Conservation (phyloP, 495 filamentous ascomycete genomes). For the Patellaria atrata region DNA sequence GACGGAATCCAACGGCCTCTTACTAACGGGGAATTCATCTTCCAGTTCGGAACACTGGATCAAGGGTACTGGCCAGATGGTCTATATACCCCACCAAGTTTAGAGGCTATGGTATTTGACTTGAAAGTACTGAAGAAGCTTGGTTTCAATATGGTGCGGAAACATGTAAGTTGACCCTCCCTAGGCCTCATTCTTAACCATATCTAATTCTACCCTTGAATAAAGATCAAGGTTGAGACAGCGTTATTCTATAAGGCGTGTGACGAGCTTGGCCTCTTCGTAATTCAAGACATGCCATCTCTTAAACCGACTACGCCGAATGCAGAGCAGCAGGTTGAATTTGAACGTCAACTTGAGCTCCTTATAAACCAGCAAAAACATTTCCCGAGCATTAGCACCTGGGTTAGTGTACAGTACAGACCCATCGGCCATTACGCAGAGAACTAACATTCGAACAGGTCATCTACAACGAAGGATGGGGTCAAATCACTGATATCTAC, state of each 20-base stretch:
- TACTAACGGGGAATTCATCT: constrained; percentile 49
- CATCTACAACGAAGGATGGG: constrained; percentile 64
- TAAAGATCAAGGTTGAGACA: constrained; percentile 51
- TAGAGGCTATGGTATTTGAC: constrained; percentile 52
- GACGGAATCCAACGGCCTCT: constrained; percentile 46
- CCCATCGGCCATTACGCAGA: not conserved
- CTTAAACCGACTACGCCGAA: constrained; percentile 32
- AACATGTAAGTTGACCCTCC: constrained; percentile 51
- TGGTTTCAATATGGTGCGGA: constrained; percentile 54
- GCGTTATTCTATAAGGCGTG: constrained; percentile 53
- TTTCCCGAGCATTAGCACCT: constrained; percentile 44
- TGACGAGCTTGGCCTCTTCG: constrained; percentile 45
- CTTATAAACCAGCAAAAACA: constrained; percentile 46
- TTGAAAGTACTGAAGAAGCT: constrained; percentile 43
- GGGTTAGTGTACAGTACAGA: constrained; percentile 22
- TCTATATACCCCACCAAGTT: constrained; percentile 42
- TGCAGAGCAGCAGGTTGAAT: constrained; percentile 40
- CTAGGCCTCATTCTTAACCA: not conserved
- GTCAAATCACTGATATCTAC: constrained; percentile 34
- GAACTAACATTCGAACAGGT: constrained; percentile 25
- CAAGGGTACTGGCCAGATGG: constrained; percentile 61
- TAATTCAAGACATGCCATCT: constrained; percentile 58
- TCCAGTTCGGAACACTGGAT: constrained; percentile 52
- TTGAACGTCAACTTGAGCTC: constrained; percentile 45
- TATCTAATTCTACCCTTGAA: not conserved